Evolutionary conservation across 768 basidiomycete species (phyloP).

Genomic region (Mycena filopes): DNA sequence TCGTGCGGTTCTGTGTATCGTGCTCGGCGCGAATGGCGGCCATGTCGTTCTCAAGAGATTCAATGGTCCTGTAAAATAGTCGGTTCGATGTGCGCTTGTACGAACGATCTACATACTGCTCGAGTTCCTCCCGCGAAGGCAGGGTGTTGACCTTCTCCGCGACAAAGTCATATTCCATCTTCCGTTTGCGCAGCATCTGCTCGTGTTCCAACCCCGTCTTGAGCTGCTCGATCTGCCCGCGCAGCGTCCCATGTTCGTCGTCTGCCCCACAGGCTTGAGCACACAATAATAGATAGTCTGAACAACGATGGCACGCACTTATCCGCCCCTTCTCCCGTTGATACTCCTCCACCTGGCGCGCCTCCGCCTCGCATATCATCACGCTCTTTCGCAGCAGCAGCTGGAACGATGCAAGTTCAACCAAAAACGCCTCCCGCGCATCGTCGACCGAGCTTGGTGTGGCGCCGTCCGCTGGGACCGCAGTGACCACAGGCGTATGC

Average conservation of each 20-base stretch:
- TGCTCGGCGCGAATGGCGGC: constrained; percentile 78
- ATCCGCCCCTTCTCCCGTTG: constrained; percentile 76
- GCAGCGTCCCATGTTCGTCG: constrained; percentile 73
- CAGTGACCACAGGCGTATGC: constrained; percentile 55
- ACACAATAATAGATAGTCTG: constrained; percentile 12
- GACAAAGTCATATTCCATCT: constrained; percentile 88
- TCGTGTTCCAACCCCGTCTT: constrained; percentile 82
- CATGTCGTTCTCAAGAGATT: constrained; percentile 81
- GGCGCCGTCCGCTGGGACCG: constrained; percentile 39
- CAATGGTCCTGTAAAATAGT: constrained; percentile 66
- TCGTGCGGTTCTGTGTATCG: constrained; percentile 73
- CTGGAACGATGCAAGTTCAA: constrained; percentile 83
- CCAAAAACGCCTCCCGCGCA: constrained; percentile 80
- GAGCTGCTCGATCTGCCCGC: constrained; percentile 79
- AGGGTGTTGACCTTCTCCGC: constrained; percentile 86
- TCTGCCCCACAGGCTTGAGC: constrained; percentile 51
- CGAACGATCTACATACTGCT: constrained; percentile 65
- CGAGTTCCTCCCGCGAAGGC: constrained; percentile 80
- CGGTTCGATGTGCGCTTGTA: not conserved
- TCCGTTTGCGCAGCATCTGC: constrained; percentile 76
- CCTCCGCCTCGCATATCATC: constrained; percentile 89
- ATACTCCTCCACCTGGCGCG: constrained; percentile 87
- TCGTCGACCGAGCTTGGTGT: constrained; percentile 60
- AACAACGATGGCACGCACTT: constrained; percentile 69
- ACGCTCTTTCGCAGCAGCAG: constrained; percentile 78